Evolutionary conservation across 768 basidiomycete genomes (phyloP).

Genomic region (Saitozyma sp.): DNA sequence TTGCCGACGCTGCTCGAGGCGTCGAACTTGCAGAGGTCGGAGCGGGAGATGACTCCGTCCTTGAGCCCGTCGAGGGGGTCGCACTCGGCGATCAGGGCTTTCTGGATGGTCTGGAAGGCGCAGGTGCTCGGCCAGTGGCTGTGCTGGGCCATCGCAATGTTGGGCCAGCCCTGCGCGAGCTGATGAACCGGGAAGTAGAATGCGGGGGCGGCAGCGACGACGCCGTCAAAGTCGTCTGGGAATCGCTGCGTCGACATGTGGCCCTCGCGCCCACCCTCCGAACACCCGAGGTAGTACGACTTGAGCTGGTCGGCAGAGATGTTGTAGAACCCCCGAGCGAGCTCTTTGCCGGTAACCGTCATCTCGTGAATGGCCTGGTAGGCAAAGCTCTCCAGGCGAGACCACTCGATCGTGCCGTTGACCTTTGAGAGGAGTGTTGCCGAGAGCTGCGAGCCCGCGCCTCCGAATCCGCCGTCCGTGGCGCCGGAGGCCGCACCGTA

Average conservation of each 20-base stretch:
- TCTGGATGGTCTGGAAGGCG: constrained; percentile 11
- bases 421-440: constrained; percentile 3
- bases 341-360: constrained; percentile 14
- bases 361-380: constrained; percentile 17
- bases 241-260: constrained; percentile 14
- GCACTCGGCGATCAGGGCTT: constrained; percentile 14
- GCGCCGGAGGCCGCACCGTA: constrained; percentile 15
- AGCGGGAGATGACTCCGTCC: constrained; percentile 20
- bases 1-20: constrained; percentile 5
- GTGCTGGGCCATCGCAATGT: background rate
- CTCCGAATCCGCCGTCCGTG: constrained; percentile 12
- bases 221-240: constrained; percentile 15
- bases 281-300: constrained; percentile 16
- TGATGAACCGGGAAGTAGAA: constrained; percentile 16
- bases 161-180: constrained; percentile 3
- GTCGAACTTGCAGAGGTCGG: constrained; percentile 21
- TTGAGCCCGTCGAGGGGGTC: constrained; percentile 15
- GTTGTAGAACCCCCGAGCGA: constrained; percentile 14
- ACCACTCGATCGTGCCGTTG: constrained; percentile 15
- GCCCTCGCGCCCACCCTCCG: constrained; percentile 21
- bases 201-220: constrained; percentile 16
- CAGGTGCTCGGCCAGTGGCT: constrained; percentile 15
- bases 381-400: constrained; percentile 8
- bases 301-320: constrained; percentile 5
- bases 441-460: background rate